phyloP scores from a whole-genome alignment of 352 stramenopile species.

The Pythium aphanidermatum region DNA sequence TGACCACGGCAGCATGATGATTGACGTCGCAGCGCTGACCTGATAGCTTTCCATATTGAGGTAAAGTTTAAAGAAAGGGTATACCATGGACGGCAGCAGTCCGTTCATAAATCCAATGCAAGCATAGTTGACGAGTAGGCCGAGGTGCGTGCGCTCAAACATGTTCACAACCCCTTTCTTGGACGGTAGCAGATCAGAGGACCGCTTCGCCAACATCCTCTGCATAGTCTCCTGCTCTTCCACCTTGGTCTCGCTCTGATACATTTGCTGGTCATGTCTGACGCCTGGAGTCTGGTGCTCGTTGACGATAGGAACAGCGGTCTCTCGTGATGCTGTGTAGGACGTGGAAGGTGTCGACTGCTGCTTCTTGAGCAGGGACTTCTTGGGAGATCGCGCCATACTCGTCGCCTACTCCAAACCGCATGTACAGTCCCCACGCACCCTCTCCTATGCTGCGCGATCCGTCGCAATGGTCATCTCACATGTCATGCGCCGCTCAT shows the following conservation, averaged over 20 bases:
- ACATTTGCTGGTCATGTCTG: conserved; percentile 1
- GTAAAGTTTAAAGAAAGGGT: conserved; percentile 75
- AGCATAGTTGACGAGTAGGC: conserved; percentile 62
- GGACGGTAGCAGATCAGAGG: conserved; percentile 34
- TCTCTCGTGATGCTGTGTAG: neutral
- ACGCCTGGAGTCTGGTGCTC: neutral
- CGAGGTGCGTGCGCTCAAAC: conserved; percentile 32
- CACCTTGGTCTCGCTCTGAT: neutral
- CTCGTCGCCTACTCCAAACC: no score
- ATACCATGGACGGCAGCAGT: conserved; percentile 54
- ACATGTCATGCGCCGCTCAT: no score
- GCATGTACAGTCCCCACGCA: no score
- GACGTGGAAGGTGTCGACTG: no score
- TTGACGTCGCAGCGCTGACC: conserved; percentile 37
- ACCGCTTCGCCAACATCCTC: conserved; percentile 28
- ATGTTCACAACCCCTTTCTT: conserved; percentile 37
- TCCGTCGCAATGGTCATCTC: conserved; percentile 1
- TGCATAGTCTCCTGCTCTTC: conserved; percentile 27
- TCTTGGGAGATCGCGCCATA: no score
- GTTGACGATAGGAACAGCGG: neutral
- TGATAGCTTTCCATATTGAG: conserved; percentile 74
- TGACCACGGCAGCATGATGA: conserved; percentile 63
- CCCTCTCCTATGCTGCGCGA: no score
- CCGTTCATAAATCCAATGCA: conserved; percentile 71
- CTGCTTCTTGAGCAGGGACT: conserved; percentile 18